phyloP scores from a whole-genome alignment of 1,139 yeast species.

The Candida sp. region DNA sequence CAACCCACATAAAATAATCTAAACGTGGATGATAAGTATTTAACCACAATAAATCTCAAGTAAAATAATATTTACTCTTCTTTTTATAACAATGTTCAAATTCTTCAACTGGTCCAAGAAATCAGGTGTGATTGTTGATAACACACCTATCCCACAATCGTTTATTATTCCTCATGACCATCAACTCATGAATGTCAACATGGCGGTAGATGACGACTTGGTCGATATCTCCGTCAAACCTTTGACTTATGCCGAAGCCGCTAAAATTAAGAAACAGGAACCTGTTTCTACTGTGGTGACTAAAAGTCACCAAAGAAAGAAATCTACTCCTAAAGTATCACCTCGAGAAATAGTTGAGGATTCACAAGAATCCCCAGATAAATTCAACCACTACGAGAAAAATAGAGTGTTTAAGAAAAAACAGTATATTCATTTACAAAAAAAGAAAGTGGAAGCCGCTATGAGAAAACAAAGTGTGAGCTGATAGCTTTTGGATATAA shows the following conservation, averaged over 20 bases:
- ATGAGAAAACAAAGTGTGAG: neutral
- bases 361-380: neutral
- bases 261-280: constrained; percentile 22
- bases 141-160: constrained; percentile 20
- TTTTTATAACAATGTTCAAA: neutral
- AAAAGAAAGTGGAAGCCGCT: neutral
- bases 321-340: neutral
- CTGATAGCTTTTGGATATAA: neutral
- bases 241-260: constrained; percentile 46
- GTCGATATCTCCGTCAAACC: constrained; percentile 34
- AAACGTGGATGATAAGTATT: neutral
- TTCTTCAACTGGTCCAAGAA: neutral
- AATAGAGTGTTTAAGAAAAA: neutral
- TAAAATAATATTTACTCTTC: neutral
- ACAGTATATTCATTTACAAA: neutral
- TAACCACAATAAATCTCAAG: neutral
- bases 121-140: constrained; percentile 4
- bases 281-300: constrained; percentile 7
- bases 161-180: constrained; percentile 28
- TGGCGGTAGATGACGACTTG: constrained; percentile 28
- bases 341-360: neutral
- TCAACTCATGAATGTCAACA: constrained; percentile 30
- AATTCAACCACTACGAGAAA: neutral
- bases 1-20: neutral
- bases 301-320: neutral